Base-by-base conservation (phyloP, 176 grass and related monocot species). In the Oropetium thomaeum region DNA sequence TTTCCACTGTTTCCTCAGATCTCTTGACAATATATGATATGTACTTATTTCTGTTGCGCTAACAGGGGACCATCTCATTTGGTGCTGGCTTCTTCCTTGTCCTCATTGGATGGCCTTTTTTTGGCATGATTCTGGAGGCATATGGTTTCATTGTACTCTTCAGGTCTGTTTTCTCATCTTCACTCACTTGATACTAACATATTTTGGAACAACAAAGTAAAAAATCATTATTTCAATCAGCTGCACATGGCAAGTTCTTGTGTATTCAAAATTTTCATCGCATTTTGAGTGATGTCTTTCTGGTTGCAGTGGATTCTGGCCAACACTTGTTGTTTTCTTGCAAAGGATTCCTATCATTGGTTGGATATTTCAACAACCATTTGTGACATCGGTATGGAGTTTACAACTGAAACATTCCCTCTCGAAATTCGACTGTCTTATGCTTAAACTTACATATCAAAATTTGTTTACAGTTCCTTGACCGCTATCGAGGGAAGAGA, bases 141-240 rank as follows among this genome's bases (percentile, higher is more conserved):
- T 96, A 96, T 82, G 92, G 92, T 20, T 96, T 96, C 76, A 70
- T 96, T 58, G 74, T 92, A 58, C 89, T 96, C 41, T 92, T 93
- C 87, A 93, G 90, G 90, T 92, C 42, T 38, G 52, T 51, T 32
- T 30, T 73, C 58, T 26, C 27, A 39, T 37, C 64, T 2, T 44
- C 31, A 43, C 42, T 76, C 33, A 51, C 14, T 26, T 55, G 47
- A 54, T 54, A 54, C 7, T 25, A 33, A 49, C 65, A 45, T 38
- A 74, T 75, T 34, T 73, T 71, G 26, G 12, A 26, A 35, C 34
- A 66, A 39, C n/a, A 42, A 33, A 62, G 16, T 29, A 19, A 32
- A 34, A 32, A 34, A 9, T 8, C 1, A 20, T 15, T 45, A 1
- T 44, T 45, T 45, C 17, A 5, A 1, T 33, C 59, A 62, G 4